Base-by-base conservation (phyloP, 2,329 filamentous ascomycete genomes). In the Fusarium citri region DNA sequence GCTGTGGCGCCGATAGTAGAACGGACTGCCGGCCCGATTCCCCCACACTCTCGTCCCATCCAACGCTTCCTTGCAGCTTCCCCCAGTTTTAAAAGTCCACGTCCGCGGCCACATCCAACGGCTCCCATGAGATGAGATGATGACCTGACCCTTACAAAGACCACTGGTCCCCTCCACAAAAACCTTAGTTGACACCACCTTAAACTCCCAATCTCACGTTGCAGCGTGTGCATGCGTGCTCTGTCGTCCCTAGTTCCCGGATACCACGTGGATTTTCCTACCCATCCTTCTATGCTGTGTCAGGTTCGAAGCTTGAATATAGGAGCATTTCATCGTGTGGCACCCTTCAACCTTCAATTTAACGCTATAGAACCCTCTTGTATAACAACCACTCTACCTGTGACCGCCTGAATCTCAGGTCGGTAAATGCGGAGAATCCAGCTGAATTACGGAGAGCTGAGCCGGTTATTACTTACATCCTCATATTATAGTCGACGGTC, bases 1-100 rank as follows among this genome's bases (percentile, higher is more conserved):
- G 51, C 40, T 67, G 73, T 75, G 71, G 73, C 69, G 71, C 73
- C 73, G 73, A 67, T 46, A 64, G 46, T 43, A 30, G 49, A 57
- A 64, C 73, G 73, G 73, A 53, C 49, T 57, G 34, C 60, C 73
- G 73, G 73, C 45, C 73, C 73, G 73, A 75, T 72, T 75, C 72
- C 71, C 73, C 69, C 69, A 72, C 73, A 75, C 68, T 73, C 69
- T 37, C 34, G 37, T 56, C 61, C 57, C 65, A 66, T 56, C 58
- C 43, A 41, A 46, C 59, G 42, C 64, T 68, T 51, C 64, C 64
- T 48, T 69, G 60, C 60, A 63, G 28, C 51, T 54, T 48, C 54
- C 50, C 60, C 57, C n/a, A n/a, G 22, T 40, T 49, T 49, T 46
- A 45, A 37, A 37, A 7, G 34, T 37, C 18, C 34, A 37, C 34